A percentile compares a stretch with the other conserved stretches of the same genome.
These are phyloP conservation scores for Sporobolomyces pararoseus DNA, from an alignment of 768 basidiomycete species.

Conservation along the genomic window DNA sequence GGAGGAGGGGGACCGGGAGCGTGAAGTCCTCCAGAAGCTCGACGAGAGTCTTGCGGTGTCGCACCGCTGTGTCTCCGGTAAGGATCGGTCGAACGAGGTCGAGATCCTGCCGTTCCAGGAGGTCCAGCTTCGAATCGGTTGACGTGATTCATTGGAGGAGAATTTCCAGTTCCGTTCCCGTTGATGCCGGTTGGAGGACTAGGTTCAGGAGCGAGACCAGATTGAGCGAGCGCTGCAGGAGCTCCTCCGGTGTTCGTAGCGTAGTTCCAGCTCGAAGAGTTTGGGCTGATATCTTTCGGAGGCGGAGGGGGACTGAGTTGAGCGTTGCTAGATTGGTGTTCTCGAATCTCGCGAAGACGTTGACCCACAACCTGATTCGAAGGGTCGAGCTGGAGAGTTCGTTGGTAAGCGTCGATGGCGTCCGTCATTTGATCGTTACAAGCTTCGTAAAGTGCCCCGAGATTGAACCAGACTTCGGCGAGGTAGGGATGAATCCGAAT, in stretches of 20 bases:
- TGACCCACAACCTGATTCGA: slow-evolving; percentile 75
- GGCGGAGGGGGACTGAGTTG: slow-evolving; percentile 35
- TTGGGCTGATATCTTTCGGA: slow-evolving; percentile 44
- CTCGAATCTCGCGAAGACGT: slow-evolving; percentile 39
- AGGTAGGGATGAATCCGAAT: slow-evolving; percentile 99
- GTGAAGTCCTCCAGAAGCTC: slow-evolving; percentile 13
- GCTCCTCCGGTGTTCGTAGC: slow-evolving; percentile 38
- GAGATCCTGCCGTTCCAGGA: slow-evolving; percentile 16
- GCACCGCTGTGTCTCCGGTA: slow-evolving; percentile 21
- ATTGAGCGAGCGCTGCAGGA: slow-evolving; percentile 23
- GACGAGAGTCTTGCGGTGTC: slow-evolving; percentile 7
- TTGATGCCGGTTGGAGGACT: slow-evolving; percentile 14
- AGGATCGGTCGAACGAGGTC: slow-evolving; percentile 31
- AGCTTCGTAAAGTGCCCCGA: slow-evolving; percentile 92
- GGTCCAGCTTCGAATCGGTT: slow-evolving; percentile 34
- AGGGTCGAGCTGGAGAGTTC: slow-evolving; percentile 90
- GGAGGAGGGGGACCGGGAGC: slow-evolving; percentile 4
- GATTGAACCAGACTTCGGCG: slow-evolving; percentile 89
- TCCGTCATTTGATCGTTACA: slow-evolving; percentile 99
- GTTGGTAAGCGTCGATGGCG: slow-evolving; percentile 95
- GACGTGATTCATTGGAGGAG: slow-evolving; percentile 13
- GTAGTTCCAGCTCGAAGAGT: slow-evolving; percentile 38
- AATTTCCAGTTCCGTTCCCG: slow-evolving; percentile 19
- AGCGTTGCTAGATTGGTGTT: slow-evolving; percentile 37
- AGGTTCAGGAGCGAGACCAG: slow-evolving; percentile 30